Base-by-base conservation (phyloP, 1,139 yeast species). In the Magnusiomyces sp. region DNA sequence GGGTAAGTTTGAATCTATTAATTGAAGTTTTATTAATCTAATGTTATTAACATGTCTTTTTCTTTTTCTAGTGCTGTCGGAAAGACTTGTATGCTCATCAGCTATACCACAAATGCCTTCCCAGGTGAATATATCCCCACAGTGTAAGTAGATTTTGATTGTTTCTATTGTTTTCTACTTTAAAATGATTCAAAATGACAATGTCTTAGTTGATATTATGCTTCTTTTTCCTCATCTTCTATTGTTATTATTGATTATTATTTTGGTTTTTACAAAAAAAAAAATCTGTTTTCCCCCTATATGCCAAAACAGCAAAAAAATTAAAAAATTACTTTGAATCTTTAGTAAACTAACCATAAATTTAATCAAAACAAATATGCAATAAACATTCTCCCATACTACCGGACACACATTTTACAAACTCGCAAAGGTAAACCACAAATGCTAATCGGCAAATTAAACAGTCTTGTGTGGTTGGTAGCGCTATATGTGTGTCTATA, bases 101-200 rank as follows among this genome's bases (percentile, higher is more conserved):
- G 94, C 46, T 90, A 90, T 70, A 89, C 96, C 45, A 88, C 95
- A 53, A 87, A 87, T 67, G 88, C 94, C 45, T 90, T 90, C 69
- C 97, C 97, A 5, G 87, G 86, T 60, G 97, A 90, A 68, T 90
- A 90, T 66, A 87, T 90, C 55, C 97, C 97, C 50, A 90, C 97
- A 0, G 94, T 85, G 45, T 43, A 43, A 32, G 45, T 43, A 14
- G 11, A 9, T 29, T n/a, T 17, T 7, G 9, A n/a, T 41, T 41
- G 29, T 13, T n/a, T 36, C 16, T 6, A 9, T 40, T 23, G 9
- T 40, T 23, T 5, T 40, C 5, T 11, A 13, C 42, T n/a, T 39
- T 17, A 7, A 10, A 7, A 16, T 19, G 11, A 7, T 23, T 33
- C 34, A 31, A 9, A n/a, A n/a, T n/a, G 5, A 17, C 40, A 10